Evolutionary conservation across 768 basidiomycete genomes (phyloP), one percentile per base, ranked within the genome.

Genomic region (Tulasnella sp.): DNA sequence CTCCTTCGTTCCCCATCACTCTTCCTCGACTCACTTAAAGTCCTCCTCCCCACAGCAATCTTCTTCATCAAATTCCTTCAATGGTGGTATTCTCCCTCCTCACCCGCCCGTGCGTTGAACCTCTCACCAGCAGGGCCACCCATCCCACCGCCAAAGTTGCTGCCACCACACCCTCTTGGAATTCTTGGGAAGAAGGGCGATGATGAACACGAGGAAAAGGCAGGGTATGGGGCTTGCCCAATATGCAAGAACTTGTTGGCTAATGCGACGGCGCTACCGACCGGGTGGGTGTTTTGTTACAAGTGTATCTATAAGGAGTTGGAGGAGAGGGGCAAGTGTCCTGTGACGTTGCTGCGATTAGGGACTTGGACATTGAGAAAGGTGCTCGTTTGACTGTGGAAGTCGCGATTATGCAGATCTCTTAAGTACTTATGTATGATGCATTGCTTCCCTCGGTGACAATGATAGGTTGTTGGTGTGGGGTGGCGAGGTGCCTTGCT

Each of bases 21-120:
- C 44, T 65, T 87, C 8, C 76, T 93, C 30, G 87, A 92, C 69
- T 90, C 88, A 2, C 75, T 93, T 41, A 81, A 84, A 61, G 73
- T 88, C 49, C 76, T 89, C 48, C 79, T 93, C 32, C 95, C 90
- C 15, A 87, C 85, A 19, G 85, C 86, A 43, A 92, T 99, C 61
- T 95, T 99, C 72, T 88, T 90, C 69, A 77, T 99, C 75, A 95
- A 93, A 71, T 94, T 98, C 72, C 76, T 96, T 48, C 93, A 98
- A 72, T 99, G 96, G 93, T 99, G 95, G 93, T 98, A 98, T 68
- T 94, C 92, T 3, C 93, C 96, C 21, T 79, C 80, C 45, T 96
- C 90, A 10, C 93, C 87, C 3, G 88, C 87, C 17, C 81, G 83
- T 42, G 81, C 81, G n/a, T 72, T 88, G 55, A 76, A 76, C 30